Evolutionary conservation across 148 eudicot species (phyloP).

Genomic region (Persicaria maculosa): DNA sequence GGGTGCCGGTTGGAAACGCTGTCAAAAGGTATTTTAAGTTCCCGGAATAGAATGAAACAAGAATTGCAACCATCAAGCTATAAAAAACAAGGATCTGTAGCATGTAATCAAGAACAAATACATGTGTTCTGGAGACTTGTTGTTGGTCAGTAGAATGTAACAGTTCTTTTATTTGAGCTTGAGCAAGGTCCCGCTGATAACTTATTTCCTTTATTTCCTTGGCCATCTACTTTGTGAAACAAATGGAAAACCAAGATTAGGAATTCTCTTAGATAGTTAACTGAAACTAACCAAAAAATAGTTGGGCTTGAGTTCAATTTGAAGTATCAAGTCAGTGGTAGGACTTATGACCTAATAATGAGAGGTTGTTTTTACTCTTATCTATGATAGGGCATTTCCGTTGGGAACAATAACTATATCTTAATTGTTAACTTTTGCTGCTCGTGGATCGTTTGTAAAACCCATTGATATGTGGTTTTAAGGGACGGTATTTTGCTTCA

Average conservation of each 20-base stretch:
- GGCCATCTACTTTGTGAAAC: conserved; percentile 53
- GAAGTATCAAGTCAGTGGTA: conserved; percentile 15
- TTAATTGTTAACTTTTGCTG: no score
- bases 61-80: neutral
- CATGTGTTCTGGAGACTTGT: conserved; percentile 30
- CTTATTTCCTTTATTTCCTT: conserved; percentile 74
- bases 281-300: no score
- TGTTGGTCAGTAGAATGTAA: conserved; percentile 29
- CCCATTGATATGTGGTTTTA: no score
- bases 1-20: conserved; percentile 28
- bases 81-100: neutral
- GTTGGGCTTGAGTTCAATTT: no score
- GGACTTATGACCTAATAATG: no score
- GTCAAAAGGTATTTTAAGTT: conserved; percentile 44
- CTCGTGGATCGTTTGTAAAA: no score
- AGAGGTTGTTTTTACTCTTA: no score
- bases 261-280: neutral
- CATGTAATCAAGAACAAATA: conserved; percentile 13
- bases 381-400: no score
- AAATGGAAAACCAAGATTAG: neutral
- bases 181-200: conserved; percentile 69
- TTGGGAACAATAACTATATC: no score
- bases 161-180: conserved; percentile 55
- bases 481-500: no score
- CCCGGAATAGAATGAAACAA: conserved; percentile 14